phyloP scores from a whole-genome alignment of 495 filamentous ascomycete genomes.

The Evernia prunastri region DNA sequence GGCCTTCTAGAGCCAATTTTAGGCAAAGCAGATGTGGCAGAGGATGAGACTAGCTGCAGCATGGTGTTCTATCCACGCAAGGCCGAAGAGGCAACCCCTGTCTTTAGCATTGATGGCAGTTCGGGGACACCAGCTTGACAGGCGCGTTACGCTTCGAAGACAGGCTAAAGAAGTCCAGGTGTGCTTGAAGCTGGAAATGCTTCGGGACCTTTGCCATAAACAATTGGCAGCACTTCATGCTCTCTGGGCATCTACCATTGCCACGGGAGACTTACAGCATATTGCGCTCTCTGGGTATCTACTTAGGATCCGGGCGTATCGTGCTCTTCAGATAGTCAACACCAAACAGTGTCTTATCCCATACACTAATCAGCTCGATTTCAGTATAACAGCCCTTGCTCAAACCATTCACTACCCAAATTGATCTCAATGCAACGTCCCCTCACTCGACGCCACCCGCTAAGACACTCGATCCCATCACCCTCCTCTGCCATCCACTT shows the following conservation, averaged over 20 bases:
- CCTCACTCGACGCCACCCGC: too few relatives aligned
- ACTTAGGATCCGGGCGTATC: not conserved
- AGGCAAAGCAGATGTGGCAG: not conserved
- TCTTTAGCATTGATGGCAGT: not conserved
- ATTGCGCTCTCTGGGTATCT: not conserved
- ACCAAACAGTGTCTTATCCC: not conserved
- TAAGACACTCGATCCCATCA: too few relatives aligned
- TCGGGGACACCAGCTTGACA: not conserved
- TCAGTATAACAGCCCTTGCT: conserved; percentile 24
- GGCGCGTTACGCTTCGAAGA: not conserved
- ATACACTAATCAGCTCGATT: not conserved
- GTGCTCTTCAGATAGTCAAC: not conserved
- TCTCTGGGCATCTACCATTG: not conserved
- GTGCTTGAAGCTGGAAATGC: not conserved
- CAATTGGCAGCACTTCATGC: not conserved
- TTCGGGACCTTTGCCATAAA: not conserved
- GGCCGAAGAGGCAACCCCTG: not conserved
- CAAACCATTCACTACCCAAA: too few relatives aligned
- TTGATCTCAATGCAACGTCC: too few relatives aligned
- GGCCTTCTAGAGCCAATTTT: not conserved
- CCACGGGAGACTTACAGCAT: not conserved
- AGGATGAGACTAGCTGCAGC: not conserved
- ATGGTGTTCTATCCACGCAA: not conserved
- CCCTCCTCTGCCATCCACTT: too few relatives aligned
- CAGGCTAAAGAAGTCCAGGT: too few relatives aligned